Base-by-base conservation (phyloP, 2,329 filamentous ascomycete species). In the Ophiostoma quercus region DNA sequence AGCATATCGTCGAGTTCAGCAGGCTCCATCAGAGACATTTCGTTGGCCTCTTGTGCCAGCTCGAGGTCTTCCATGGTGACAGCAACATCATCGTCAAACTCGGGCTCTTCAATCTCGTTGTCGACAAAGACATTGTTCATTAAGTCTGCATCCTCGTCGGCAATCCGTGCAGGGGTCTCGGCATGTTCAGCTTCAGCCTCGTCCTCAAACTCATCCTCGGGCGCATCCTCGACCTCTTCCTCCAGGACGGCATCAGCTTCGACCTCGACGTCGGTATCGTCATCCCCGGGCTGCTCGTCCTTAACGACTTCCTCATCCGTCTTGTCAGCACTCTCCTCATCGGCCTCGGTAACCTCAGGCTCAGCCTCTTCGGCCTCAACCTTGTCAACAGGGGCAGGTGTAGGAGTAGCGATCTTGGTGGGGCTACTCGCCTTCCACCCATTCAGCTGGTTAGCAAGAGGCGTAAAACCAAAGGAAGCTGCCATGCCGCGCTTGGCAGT, bases 391-490 rank as follows among this genome's bases (percentile, higher is more conserved):
- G n/a, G 16, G 1, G 22, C 51, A 11, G 63, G 60, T 2, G 65
- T 51, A 9, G 69, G 67, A 2, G 63, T 74, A 29, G 62, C 74
- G 68, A 72, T 74, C 72, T 84, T 83, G 6, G 77, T 75, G 2
- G 87, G 87, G 73, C 86, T 90, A 32, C 82, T 82, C 1, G 88
- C 82, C 73, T 84, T 83, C 90, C 90, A 92, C 32, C 83, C 82
- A 71, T 81, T 84, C 4, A 92, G 79, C 74, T 89, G 84, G 51
- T 84, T 80, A 3, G 86, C 86, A 51, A 92, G 79, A 32, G 88
- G 87, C 1, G 88, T 90, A 72, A 91, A 89, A 1, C 87, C 87
- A 68, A 86, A 76, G 73, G 70, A 69, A 65, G 70, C 73, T 62
- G 68, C 70, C 47, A 72, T 71, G n/a, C 71, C 70, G 22, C 75